Conservation (phyloP, 2,329 filamentous ascomycete species). For the Aspergillus cejpii region DNA sequence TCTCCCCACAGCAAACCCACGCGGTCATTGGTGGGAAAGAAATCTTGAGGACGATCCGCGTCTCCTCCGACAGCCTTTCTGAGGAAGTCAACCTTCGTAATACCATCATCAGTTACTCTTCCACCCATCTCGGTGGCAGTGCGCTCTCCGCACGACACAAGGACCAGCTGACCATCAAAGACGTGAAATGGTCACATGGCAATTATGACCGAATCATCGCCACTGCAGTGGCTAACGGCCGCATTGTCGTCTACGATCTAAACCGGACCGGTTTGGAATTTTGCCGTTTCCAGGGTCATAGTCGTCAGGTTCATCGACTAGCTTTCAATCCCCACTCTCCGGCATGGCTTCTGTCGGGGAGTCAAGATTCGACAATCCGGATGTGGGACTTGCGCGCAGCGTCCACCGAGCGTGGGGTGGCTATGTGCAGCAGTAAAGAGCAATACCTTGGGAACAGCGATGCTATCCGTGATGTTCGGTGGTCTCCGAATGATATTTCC, state of each 20-base stretch:
- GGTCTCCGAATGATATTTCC: constrained; percentile 57
- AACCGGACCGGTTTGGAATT: constrained; percentile 55
- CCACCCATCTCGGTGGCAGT: constrained; percentile 44
- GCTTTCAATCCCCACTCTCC: constrained; percentile 59
- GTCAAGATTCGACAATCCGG: constrained; percentile 58
- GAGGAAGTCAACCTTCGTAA: constrained; percentile 60
- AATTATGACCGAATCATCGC: constrained; percentile 55
- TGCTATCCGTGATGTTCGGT: constrained; percentile 57
- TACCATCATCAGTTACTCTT: constrained; percentile 53
- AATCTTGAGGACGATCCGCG: constrained; percentile 58
- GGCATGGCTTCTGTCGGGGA: constrained; percentile 56
- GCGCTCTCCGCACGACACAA: constrained; percentile 46
- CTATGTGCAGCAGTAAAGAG: constrained; percentile 50
- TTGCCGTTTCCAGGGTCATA: constrained; percentile 58
- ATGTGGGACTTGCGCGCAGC: constrained; percentile 59
- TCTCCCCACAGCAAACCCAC: constrained; percentile 57
- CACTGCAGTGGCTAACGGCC: constrained; percentile 58
- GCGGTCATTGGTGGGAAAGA: constrained; percentile 59
- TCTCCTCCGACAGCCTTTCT: constrained; percentile 51
- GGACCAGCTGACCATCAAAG: constrained; percentile 56
- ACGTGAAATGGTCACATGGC: constrained; percentile 63
- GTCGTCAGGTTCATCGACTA: constrained; percentile 58
- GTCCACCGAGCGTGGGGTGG: constrained; percentile 43
- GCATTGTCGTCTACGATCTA: constrained; percentile 60
- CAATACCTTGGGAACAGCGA: constrained; percentile 53